Percentiles rank a stretch among this genome's conserved stretches.
Conservation (phyloP, 208 protist species). For the Crithidia thermophila region DNA sequence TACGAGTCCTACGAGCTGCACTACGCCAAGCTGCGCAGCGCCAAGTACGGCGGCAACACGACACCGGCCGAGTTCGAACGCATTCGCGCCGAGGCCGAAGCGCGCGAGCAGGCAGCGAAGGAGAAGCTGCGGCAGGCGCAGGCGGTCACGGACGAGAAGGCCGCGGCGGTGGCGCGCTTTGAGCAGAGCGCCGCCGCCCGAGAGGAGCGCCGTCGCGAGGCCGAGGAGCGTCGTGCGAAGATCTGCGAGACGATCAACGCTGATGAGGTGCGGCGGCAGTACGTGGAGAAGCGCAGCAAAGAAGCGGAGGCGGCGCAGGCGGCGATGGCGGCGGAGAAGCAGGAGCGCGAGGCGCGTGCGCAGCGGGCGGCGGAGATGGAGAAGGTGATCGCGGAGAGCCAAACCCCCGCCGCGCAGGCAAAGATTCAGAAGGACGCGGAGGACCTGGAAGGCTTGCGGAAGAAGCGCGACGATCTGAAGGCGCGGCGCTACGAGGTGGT, state of each 20-base stretch:
- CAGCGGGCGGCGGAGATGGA: slow-evolving; percentile 47
- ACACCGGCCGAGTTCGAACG: slow-evolving; percentile 33
- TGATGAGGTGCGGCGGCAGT: slow-evolving; percentile 34
- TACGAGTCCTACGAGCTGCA: slow-evolving; percentile 47
- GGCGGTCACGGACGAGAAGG: slow-evolving; percentile 25
- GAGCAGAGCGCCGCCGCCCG: slow-evolving; percentile 26
- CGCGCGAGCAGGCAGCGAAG: slow-evolving; percentile 37
- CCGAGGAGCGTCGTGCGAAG: slow-evolving; percentile 31
- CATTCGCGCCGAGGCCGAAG: slow-evolving; percentile 28
- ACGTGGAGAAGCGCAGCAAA: slow-evolving; percentile 20
- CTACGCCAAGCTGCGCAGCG: slow-evolving; percentile 36
- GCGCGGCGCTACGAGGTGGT: slow-evolving; percentile 17
- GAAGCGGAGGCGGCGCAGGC: slow-evolving; percentile 18
- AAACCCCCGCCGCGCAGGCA: slow-evolving; percentile 28
- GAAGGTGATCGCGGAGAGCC: slow-evolving; percentile 39
- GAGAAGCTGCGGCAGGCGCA: slow-evolving; percentile 20
- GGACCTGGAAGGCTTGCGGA: slow-evolving; percentile 40
- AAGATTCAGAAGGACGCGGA: slow-evolving; percentile 31
- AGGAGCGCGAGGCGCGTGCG: slow-evolving; percentile 18
- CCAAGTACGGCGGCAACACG: slow-evolving; percentile 1
- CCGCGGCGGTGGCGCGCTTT: slow-evolving; percentile 26
- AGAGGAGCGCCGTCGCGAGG: slow-evolving; percentile 28
- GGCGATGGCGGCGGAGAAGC: slow-evolving; percentile 22
- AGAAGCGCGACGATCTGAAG: slow-evolving; percentile 45
- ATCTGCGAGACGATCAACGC: slow-evolving; percentile 39